Conservation (phyloP, 805 yeast genomes). For the Ogataea philodendri region DNA sequence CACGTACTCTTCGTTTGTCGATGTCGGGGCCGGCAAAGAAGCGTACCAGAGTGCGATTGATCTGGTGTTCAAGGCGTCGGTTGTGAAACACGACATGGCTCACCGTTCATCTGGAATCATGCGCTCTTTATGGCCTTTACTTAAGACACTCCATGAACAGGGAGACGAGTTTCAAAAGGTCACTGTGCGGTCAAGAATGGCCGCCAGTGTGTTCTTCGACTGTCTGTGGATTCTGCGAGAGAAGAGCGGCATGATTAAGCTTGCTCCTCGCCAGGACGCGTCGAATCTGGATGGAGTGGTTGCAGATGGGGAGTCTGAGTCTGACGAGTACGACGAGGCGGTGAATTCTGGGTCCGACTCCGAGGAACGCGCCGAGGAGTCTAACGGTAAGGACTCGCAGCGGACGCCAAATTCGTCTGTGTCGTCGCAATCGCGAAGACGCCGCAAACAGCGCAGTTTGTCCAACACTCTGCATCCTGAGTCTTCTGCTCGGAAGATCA, state of each 20-base stretch:
- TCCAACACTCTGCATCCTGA: conserved; percentile 63
- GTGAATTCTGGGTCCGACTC: conserved; percentile 23
- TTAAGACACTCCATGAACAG: conserved; percentile 62
- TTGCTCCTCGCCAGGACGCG: conserved; percentile 36
- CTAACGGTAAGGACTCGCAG: conserved; percentile 19
- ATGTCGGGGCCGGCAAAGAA: conserved; percentile 66
- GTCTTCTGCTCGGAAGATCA: conserved; percentile 68
- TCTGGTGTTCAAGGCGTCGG: conserved; percentile 74
- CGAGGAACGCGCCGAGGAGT: conserved; percentile 21
- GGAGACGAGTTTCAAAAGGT: conserved; percentile 42
- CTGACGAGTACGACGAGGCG: conserved; percentile 21
- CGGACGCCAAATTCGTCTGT: conserved; percentile 24
- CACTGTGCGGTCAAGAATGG: conserved; percentile 77
- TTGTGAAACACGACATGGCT: conserved; percentile 88
- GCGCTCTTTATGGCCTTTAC: conserved; percentile 90
- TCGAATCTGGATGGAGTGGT: conserved; percentile 29
- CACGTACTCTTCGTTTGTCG: conserved; percentile 62
- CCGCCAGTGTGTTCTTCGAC: conserved; percentile 91
- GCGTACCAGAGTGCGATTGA: conserved; percentile 66
- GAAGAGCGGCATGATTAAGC: conserved; percentile 81
- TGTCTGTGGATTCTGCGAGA: conserved; percentile 81
- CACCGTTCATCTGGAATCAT: conserved; percentile 90
- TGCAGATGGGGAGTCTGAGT: conserved; percentile 29
- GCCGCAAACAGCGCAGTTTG: conserved; percentile 46
- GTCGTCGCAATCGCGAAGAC: conserved; percentile 21